phyloP scores from a whole-genome alignment of 768 basidiomycete species.

The Gymnopilus junonius region DNA sequence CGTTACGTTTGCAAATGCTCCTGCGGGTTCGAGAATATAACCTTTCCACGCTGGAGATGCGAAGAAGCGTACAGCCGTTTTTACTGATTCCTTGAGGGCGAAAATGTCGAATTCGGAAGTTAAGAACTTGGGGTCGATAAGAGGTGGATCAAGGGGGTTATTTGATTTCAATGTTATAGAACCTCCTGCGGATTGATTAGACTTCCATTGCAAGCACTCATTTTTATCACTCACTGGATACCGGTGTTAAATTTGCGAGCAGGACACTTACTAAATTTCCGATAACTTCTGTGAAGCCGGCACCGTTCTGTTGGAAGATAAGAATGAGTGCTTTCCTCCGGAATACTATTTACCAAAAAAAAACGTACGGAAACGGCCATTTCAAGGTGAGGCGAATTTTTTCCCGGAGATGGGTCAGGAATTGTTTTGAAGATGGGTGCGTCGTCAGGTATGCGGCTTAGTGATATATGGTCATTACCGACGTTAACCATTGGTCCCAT shows the following conservation, averaged over 20 bases:
- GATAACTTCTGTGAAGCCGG: conserved; percentile 20
- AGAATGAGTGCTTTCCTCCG: background rate
- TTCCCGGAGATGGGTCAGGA: conserved; percentile 4
- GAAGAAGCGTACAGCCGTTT: background rate
- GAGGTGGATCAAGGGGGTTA: conserved; percentile 3
- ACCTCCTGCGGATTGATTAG: background rate
- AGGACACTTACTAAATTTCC: conserved; percentile 29
- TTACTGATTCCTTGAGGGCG: background rate
- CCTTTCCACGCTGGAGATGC: background rate
- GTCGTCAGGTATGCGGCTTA: background rate
- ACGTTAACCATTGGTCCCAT: background rate
- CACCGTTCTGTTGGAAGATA: conserved; percentile 5
- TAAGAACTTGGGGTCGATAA: background rate
- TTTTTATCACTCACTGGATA: conserved; percentile 26
- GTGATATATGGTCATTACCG: background rate
- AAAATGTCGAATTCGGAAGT: background rate
- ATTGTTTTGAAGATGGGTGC: background rate
- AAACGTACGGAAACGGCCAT: background rate
- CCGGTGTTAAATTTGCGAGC: conserved; percentile 31
- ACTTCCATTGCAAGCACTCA: too few species aligned
- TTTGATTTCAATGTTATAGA: conserved; percentile 1
- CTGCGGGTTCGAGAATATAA: conserved; percentile 1
- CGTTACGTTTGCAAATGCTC: background rate
- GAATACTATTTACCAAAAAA: background rate
- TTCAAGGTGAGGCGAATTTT: conserved; percentile 5